Base-by-base conservation (phyloP, 2,329 filamentous ascomycete species). In the Nannizziopsis arthrosporioides region DNA sequence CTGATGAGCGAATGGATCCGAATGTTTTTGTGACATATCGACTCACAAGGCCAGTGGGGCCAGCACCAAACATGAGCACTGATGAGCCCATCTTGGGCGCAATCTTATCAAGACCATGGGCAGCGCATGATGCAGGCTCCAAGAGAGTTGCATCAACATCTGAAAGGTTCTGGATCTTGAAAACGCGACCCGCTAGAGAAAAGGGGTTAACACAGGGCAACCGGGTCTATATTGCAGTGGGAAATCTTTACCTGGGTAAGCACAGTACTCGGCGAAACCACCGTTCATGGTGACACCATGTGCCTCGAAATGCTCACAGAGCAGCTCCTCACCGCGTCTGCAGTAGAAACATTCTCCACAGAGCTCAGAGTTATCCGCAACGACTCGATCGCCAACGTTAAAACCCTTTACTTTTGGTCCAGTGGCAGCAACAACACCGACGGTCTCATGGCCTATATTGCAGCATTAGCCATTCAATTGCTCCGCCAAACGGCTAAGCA, bases 341-440 rank as follows among this genome's bases (percentile, higher is more conserved):
- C 82, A 85, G 69, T 84, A 84, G 72, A 82, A 84, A 68, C 82
- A 85, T 63, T 81, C 75, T 42, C 76, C 77, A 64, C 82, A 85
- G 38, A 84, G 74, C 62, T 84, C 68, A 3, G 68, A 72, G 59
- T 69, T 69, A 54, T 68, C 67, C 7, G 66, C 78, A 49, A 76
- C 77, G 31, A 84, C 80, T 41, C 78, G 75, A 57, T 82, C 78
- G 47, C 80, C 79, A 48, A 83, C 59, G 43, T 72, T 58, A 64
- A 84, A 78, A 38, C 70, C 73, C 55, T 73, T 76, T 53, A 82
- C 78, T 55, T 77, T 73, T 52, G 70, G 70, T 42, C 76, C 76
- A 35, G 77, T 59, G 10, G 72, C 77, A 30, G 76, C 80, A 48
- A 84, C 72, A 32, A 78, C 73, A 55, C 81, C 81, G 36, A 81